phyloP scores from a whole-genome alignment of 805 yeast species.

The Maudiozyma serrabonitensis region DNA sequence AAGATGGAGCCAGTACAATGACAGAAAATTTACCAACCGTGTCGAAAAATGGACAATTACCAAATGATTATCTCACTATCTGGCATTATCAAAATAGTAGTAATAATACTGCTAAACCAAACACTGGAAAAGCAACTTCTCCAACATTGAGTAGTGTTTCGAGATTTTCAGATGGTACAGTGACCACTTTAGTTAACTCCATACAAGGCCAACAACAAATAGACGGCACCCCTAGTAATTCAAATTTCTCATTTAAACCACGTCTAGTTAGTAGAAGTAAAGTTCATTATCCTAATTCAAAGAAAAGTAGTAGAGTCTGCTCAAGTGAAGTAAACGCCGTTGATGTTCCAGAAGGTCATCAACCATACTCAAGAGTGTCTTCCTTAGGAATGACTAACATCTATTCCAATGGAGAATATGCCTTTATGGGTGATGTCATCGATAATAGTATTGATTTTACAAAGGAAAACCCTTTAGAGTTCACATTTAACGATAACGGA shows the following conservation, averaged over 20 bases:
- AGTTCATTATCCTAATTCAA: constrained; percentile 5
- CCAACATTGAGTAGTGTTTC: constrained; percentile 12
- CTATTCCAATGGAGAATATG: not conserved
- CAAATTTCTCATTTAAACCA: constrained; percentile 22
- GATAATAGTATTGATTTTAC: not conserved
- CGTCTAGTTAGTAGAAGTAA: constrained; percentile 9
- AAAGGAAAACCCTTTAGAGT: not conserved
- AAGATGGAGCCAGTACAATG: not conserved
- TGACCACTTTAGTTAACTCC: constrained; percentile 11
- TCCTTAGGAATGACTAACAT: not conserved
- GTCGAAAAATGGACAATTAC: constrained; percentile 5
- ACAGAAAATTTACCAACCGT: not conserved
- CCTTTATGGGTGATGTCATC: not conserved
- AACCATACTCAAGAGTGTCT: not conserved
- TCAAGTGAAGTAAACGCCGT: not conserved
- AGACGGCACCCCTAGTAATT: not conserved
- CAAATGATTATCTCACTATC: constrained; percentile 21
- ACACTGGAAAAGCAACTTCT: constrained; percentile 8
- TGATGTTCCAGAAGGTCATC: not conserved
- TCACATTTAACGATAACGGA: not conserved
- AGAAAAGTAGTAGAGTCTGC: not conserved
- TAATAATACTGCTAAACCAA: not conserved
- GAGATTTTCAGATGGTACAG: constrained; percentile 14
- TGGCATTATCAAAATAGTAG: constrained; percentile 23
- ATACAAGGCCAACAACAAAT: not conserved